Percentiles rank a stretch among this genome's conserved stretches.
Evolutionary conservation across 305 asterid species (phyloP).

Genomic region (Fraxinus floribunda): DNA sequence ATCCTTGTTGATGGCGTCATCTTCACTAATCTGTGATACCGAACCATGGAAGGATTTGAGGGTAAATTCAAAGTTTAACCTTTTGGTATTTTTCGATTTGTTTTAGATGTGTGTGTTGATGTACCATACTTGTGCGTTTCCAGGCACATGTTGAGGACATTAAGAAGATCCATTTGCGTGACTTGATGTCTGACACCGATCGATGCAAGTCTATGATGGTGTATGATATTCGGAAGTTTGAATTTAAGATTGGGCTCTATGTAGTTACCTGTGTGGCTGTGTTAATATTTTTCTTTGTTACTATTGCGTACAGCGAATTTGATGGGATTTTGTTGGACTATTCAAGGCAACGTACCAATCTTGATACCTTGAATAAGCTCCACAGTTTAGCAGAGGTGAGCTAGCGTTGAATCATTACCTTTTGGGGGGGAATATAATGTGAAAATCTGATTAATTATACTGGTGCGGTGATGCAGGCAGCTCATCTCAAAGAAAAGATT

Average conservation of each 20-base stretch:
- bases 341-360: slow-evolving; percentile 80
- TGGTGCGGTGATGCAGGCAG: slow-evolving; percentile 54
- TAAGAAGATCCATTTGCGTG: slow-evolving; percentile 80
- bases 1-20: slow-evolving; percentile 58
- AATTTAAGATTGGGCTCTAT: slow-evolving; percentile 12
- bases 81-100: not conserved
- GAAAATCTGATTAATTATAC: slow-evolving; percentile 15
- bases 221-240: slow-evolving; percentile 46
- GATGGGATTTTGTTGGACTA: slow-evolving; percentile 84
- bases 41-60: slow-evolving; percentile 80
- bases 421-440: not conserved
- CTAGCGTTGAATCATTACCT: slow-evolving; percentile 12
- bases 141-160: slow-evolving; percentile 88
- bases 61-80: slow-evolving; percentile 37
- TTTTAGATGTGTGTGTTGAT: slow-evolving; percentile 17
- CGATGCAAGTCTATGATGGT: slow-evolving; percentile 85
- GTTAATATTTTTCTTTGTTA: slow-evolving; percentile 15
- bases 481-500: slow-evolving; percentile 80
- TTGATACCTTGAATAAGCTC: slow-evolving; percentile 73
- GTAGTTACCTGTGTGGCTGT: slow-evolving; percentile 14
- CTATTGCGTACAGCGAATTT: slow-evolving; percentile 54
- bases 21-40: slow-evolving; percentile 63
- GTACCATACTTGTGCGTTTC: slow-evolving; percentile 28
- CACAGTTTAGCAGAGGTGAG: slow-evolving; percentile 74
- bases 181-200: slow-evolving; percentile 63